Evolutionary conservation across 768 basidiomycete species (phyloP).

Genomic region (Cyclocybe aegerita): DNA sequence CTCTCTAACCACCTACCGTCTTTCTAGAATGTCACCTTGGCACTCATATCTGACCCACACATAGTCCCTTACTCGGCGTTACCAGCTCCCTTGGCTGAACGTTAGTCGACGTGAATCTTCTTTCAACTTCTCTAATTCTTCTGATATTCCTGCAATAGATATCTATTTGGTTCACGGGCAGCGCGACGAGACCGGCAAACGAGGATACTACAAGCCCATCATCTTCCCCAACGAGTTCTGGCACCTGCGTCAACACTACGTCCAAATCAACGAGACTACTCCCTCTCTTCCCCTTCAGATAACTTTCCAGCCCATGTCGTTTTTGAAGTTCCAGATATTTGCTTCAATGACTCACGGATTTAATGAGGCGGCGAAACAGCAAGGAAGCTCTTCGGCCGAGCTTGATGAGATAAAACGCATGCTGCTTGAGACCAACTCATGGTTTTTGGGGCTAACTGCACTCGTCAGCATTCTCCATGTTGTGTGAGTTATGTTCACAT

Average conservation of each 20-base stretch:
- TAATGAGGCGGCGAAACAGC: conserved; percentile 79
- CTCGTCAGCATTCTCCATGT: conserved; percentile 86
- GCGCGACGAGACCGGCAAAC: conserved; percentile 64
- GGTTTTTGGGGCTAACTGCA: conserved; percentile 82
- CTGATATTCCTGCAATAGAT: conserved; percentile 37
- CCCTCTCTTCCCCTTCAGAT: conserved; percentile 76
- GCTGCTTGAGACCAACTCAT: conserved; percentile 86
- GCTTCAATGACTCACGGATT: conserved; percentile 85
- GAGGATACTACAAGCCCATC: conserved; percentile 81
- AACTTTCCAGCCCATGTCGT: conserved; percentile 81
- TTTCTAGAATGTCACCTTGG: conserved; percentile 82
- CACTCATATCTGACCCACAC: conserved; percentile 73
- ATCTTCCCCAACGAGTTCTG: conserved; percentile 96
- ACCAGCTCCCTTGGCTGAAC: conserved; percentile 58
- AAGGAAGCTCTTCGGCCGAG: conserved; percentile 67
- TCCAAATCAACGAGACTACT: conserved; percentile 86
- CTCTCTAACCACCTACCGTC: neutral
- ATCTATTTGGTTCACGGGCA: conserved; percentile 57
- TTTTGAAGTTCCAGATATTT: conserved; percentile 85
- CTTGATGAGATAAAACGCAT: conserved; percentile 96
- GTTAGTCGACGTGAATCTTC: conserved; percentile 42
- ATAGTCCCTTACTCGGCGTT: conserved; percentile 52
- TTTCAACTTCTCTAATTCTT: conserved; percentile 6
- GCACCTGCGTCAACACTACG: conserved; percentile 79
- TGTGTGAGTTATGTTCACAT: conserved; percentile 52